Evolutionary conservation across 1,284 basidiomycete species (phyloP).

Genomic region (Ceratobasidium sp.): DNA sequence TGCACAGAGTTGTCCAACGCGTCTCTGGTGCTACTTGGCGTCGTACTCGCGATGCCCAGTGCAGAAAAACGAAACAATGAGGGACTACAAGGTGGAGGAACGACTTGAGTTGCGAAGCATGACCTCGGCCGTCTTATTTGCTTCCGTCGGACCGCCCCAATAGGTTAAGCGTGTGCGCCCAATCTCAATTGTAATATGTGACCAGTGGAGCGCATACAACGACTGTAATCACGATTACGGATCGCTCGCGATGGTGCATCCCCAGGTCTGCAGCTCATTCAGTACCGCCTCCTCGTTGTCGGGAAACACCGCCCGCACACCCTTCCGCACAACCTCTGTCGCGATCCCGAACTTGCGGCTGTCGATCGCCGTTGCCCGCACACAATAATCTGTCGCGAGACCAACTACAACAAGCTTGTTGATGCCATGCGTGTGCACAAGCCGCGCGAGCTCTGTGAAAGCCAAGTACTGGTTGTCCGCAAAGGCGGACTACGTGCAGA

Average conservation of each 20-base stretch:
- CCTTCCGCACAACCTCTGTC: slow-evolving; percentile 51
- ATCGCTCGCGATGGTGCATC: slow-evolving; percentile 40
- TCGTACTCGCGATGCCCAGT: slow-evolving; percentile 41
- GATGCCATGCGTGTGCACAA: slow-evolving; percentile 56
- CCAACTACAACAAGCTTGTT: slow-evolving; percentile 65
- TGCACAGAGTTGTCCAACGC: slow-evolving; percentile 36
- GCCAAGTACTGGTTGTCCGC: slow-evolving; percentile 55
- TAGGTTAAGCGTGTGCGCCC: slow-evolving; percentile 34
- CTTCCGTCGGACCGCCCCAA: slow-evolving; percentile 44
- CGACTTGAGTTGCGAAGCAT: slow-evolving; percentile 29
- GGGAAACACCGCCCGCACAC: slow-evolving; percentile 47
- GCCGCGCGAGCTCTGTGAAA: slow-evolving; percentile 55
- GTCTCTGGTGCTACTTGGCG: slow-evolving; percentile 42
- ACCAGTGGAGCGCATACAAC: slow-evolving; percentile 24
- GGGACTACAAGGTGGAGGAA: slow-evolving; percentile 43
- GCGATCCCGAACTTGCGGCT: slow-evolving; percentile 59
- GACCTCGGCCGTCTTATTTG: slow-evolving; percentile 41
- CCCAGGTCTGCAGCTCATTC: slow-evolving; percentile 46
- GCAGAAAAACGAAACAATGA: slow-evolving; percentile 46
- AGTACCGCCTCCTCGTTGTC: slow-evolving; percentile 45
- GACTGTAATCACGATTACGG: background rate
- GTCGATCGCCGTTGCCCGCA: slow-evolving; percentile 60
- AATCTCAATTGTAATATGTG: slow-evolving; percentile 29
- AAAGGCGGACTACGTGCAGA: slow-evolving; percentile 51
- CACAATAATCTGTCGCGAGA: slow-evolving; percentile 72